phyloP scores from a whole-genome alignment of 371 early-diverging fungal species.

The Synchytrium microbalum region DNA sequence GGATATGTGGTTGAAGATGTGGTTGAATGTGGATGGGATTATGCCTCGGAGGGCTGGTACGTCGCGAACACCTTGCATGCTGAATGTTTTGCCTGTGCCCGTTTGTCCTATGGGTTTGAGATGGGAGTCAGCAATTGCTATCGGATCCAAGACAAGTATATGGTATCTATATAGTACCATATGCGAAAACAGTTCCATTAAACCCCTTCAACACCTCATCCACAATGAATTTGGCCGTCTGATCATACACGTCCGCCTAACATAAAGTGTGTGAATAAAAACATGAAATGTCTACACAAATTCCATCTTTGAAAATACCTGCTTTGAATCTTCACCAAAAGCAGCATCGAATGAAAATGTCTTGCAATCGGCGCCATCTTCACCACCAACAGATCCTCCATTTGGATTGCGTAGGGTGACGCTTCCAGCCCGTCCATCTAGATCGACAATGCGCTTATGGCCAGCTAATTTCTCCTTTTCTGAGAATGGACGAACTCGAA shows the following conservation, averaged over 20 bases:
- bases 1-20: slow-evolving; percentile 62
- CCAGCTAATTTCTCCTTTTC: slow-evolving; percentile 39
- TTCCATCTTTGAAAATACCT: slow-evolving; percentile 19
- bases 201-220: slow-evolving; percentile 47
- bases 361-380: slow-evolving; percentile 28
- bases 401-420: slow-evolving; percentile 29
- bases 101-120: slow-evolving; percentile 29
- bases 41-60: slow-evolving; percentile 62
- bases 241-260: slow-evolving; percentile 43
- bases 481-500: slow-evolving; percentile 47
- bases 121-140: background rate
- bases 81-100: slow-evolving; percentile 48
- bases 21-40: slow-evolving; percentile 77
- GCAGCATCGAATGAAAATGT: slow-evolving; percentile 48
- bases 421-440: slow-evolving; percentile 23
- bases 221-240: slow-evolving; percentile 42
- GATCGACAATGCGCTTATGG: slow-evolving; percentile 29
- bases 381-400: background rate
- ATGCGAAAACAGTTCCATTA: slow-evolving; percentile 54
- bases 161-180: slow-evolving; percentile 32
- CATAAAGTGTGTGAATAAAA: background rate
- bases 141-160: background rate
- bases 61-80: slow-evolving; percentile 46
- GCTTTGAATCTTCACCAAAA: slow-evolving; percentile 39
- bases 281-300: background rate